Evolutionary conservation across 495 filamentous ascomycete genomes (phyloP).

Genomic region (Aspergillus taichungensis): DNA sequence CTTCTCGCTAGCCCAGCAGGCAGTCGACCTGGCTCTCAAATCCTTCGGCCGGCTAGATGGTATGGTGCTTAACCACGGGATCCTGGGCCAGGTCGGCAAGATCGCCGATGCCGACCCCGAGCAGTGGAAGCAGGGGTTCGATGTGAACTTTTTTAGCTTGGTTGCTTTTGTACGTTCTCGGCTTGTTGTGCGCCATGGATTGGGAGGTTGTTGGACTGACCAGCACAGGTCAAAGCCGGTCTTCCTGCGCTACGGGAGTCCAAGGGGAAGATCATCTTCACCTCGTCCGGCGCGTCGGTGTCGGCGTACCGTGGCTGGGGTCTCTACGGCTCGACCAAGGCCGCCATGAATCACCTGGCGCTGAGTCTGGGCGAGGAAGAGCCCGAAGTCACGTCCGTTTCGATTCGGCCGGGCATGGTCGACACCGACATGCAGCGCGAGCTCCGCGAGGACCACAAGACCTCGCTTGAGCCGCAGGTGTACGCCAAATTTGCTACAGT

Average conservation of each 20-base stretch:
- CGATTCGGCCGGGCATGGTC: slow-evolving; percentile 74
- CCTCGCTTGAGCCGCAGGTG: slow-evolving; percentile 54
- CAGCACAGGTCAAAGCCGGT: slow-evolving; percentile 56
- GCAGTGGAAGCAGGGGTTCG: slow-evolving; percentile 69
- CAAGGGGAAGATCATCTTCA: slow-evolving; percentile 63
- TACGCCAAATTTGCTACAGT: slow-evolving; percentile 60
- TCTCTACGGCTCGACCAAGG: slow-evolving; percentile 77
- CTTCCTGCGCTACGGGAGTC: slow-evolving; percentile 62
- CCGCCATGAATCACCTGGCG: slow-evolving; percentile 76
- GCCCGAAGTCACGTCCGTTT: slow-evolving; percentile 59
- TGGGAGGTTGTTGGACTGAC: slow-evolving; percentile 5
- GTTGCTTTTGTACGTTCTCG: slow-evolving; percentile 58
- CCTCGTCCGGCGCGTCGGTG: slow-evolving; percentile 66
- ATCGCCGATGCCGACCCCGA: slow-evolving; percentile 54
- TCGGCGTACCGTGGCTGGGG: slow-evolving; percentile 66
- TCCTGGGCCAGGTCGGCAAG: slow-evolving; percentile 66
- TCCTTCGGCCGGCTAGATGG: slow-evolving; percentile 69
- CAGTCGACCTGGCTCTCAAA: slow-evolving; percentile 52
- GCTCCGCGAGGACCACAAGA: slow-evolving; percentile 61
- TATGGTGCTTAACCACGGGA: slow-evolving; percentile 81
- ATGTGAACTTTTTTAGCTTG: slow-evolving; percentile 76
- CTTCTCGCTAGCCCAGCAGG: slow-evolving; percentile 49
- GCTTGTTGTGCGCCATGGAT: background rate
- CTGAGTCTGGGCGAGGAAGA: slow-evolving; percentile 70
- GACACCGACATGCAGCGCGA: slow-evolving; percentile 91